Evolutionary conservation across 169 alveolate species (phyloP).

Genomic region (Plasmodium billcollinsi): DNA sequence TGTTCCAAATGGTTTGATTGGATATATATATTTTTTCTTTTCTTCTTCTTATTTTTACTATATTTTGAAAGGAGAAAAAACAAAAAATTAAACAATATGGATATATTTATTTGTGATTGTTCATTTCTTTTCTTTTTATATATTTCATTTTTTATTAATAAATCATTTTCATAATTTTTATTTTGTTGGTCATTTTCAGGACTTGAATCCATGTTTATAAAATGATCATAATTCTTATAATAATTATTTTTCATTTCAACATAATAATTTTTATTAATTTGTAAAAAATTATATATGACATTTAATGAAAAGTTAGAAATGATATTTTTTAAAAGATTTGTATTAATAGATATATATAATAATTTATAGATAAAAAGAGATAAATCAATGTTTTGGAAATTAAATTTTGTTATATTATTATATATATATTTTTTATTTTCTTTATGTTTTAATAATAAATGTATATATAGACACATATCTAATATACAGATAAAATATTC

Average conservation of each 20-base stretch:
- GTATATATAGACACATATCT: conserved; percentile 52
- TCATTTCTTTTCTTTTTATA: neutral
- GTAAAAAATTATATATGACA: conserved; percentile 33
- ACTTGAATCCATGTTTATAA: neutral
- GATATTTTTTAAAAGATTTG: conserved; percentile 47
- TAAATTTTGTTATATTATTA: conserved; percentile 7
- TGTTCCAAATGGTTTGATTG: neutral
- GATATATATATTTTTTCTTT: neutral
- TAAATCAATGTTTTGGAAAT: conserved; percentile 16
- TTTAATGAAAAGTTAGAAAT: conserved; percentile 44
- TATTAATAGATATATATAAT: conserved; percentile 28
- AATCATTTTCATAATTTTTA: conserved; percentile 14
- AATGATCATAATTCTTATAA: conserved; percentile 12
- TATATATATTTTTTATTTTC: conserved; percentile 4
- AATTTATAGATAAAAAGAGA: conserved; percentile 46
- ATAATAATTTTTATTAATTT: conserved; percentile 25
- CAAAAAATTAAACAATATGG: conserved; percentile 44
- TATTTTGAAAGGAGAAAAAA: conserved; percentile 61
- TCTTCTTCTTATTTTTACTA: conserved; percentile 34
- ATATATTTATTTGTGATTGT: conserved; percentile 29
- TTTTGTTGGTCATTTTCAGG: neutral
- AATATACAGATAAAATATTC: conserved; percentile 31
- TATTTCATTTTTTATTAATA: conserved; percentile 23
- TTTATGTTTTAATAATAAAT: conserved; percentile 28
- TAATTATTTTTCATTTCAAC: conserved; percentile 26